A percentile compares a stretch with the other conserved stretches of the same genome.
Conservation (phyloP, 2,329 filamentous ascomycete species). For the Thyridium curvatum region DNA sequence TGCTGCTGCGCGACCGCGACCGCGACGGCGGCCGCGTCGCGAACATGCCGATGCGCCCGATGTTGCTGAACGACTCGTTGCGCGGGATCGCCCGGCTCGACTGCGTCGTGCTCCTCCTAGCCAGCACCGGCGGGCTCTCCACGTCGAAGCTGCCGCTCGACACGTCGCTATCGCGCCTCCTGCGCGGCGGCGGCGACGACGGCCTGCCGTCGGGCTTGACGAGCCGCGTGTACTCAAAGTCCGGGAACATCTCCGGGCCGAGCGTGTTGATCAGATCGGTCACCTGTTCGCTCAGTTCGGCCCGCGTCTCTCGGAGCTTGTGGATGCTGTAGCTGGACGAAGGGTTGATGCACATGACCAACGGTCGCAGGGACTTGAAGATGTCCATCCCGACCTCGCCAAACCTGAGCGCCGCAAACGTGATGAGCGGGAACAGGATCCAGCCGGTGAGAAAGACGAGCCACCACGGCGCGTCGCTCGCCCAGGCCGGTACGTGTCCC, state of each 20-base stretch:
- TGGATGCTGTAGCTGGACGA: constrained; percentile 78
- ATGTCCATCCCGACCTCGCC: constrained; percentile 99
- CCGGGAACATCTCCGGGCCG: constrained; percentile 93
- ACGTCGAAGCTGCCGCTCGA: constrained; percentile 24
- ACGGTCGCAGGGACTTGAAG: constrained; percentile 83
- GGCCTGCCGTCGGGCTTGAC: constrained; percentile 44
- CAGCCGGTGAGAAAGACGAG: constrained; percentile 67
- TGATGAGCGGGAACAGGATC: constrained; percentile 78
- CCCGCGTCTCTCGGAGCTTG: constrained; percentile 66
- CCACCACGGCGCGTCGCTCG: constrained; percentile 59
- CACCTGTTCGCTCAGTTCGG: constrained; percentile 71
- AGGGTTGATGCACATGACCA: constrained; percentile 80
- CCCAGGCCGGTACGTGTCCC: constrained; percentile 73
- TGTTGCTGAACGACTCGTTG: constrained; percentile 91
- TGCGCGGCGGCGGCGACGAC: constrained; percentile 13
- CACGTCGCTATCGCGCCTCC: constrained; percentile 42
- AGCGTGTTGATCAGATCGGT: constrained; percentile 92
- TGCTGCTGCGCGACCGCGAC: constrained; percentile 64
- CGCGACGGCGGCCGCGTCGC: constrained; percentile 78
- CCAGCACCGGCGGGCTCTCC: constrained; percentile 14
- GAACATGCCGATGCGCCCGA: constrained; percentile 83
- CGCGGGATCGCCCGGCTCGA: constrained; percentile 58
- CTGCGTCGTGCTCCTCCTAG: constrained; percentile 43
- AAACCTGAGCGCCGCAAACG: constrained; percentile 87
- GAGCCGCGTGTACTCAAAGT: constrained; percentile 76